Conservation (phyloP, 2,329 filamentous ascomycete genomes). For the Colletotrichum abscissum region DNA sequence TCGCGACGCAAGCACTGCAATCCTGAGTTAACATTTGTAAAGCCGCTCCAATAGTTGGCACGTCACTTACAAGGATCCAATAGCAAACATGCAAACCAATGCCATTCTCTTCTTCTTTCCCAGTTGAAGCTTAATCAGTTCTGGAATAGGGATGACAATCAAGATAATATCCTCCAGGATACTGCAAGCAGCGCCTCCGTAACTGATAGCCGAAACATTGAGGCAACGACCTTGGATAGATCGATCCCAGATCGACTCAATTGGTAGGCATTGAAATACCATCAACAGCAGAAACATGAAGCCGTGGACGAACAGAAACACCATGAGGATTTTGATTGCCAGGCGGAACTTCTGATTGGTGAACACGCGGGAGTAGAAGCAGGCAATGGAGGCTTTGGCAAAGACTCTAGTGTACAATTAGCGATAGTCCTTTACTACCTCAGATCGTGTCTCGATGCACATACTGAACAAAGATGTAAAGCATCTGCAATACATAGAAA, state of each 20-base stretch:
- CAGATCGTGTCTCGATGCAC: neutral
- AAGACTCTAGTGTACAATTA: neutral
- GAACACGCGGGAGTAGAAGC: constrained; percentile 40
- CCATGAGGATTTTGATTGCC: neutral
- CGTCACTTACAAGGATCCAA: constrained; percentile 34
- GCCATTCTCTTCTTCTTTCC: constrained; percentile 23
- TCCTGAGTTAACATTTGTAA: neutral
- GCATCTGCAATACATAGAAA: constrained; percentile 38
- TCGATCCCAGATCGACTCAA: constrained; percentile 35
- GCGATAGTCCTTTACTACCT: neutral
- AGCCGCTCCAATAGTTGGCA: accelerated
- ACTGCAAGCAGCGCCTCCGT: constrained; percentile 28
- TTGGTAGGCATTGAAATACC: constrained; percentile 37
- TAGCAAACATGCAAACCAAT: constrained; percentile 31
- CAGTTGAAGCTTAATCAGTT: constrained; percentile 33
- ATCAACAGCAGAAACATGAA: constrained; percentile 35
- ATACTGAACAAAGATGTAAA: constrained; percentile 39
- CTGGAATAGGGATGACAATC: constrained; percentile 32
- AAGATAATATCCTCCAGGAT: constrained; percentile 36
- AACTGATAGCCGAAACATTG: constrained; percentile 17
- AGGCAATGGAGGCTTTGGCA: constrained; percentile 40
- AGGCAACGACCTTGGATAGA: constrained; percentile 23
- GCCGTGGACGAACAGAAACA: constrained; percentile 32
- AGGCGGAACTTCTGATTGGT: constrained; percentile 18
- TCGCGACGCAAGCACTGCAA: constrained; percentile 35